These are phyloP conservation scores for Iris pallida DNA, from an alignment of 116 monocot species.

Conservation along the genomic window DNA sequence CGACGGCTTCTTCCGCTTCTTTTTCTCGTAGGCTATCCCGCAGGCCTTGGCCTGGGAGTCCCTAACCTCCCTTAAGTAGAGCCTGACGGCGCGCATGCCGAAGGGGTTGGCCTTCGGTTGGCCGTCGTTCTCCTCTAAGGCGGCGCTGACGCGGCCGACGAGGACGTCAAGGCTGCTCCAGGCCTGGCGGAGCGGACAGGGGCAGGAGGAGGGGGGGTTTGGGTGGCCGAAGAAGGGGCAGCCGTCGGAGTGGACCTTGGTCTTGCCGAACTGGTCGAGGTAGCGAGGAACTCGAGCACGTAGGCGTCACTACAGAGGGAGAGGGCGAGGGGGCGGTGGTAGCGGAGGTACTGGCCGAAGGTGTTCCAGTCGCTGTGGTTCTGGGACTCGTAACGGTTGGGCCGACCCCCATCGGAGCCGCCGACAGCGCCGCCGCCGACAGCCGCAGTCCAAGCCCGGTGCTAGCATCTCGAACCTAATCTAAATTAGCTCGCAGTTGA, in stretches of 20 bases:
- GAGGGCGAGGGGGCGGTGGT: too few relatives aligned
- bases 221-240: constrained; percentile 90
- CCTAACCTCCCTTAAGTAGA: constrained; percentile 56
- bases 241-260: constrained; percentile 44
- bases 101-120: constrained; percentile 81
- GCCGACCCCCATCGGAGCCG: too few relatives aligned
- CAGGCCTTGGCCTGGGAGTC: constrained; percentile 44
- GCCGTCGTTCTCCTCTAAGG: constrained; percentile 88
- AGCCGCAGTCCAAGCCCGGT: too few relatives aligned
- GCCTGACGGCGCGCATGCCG: constrained; percentile 68
- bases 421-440: too few relatives aligned
- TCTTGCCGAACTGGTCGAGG: constrained; percentile 45
- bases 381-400: too few relatives aligned
- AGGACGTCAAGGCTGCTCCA: constrained; percentile 90
- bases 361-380: too few relatives aligned
- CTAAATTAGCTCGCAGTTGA: too few relatives aligned
- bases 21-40: constrained; percentile 51
- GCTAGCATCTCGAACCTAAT: too few relatives aligned
- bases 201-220: constrained; percentile 71
- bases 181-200: constrained; percentile 78
- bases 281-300: too few relatives aligned
- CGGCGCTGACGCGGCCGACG: constrained; percentile 79
- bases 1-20: constrained; percentile 38
- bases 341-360: too few relatives aligned
- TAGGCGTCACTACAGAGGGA: too few relatives aligned